Evolutionary conservation across 2,329 filamentous ascomycete species (phyloP), one percentile per base, ranked within the genome.

Genomic region (Colletotrichum phormii): DNA sequence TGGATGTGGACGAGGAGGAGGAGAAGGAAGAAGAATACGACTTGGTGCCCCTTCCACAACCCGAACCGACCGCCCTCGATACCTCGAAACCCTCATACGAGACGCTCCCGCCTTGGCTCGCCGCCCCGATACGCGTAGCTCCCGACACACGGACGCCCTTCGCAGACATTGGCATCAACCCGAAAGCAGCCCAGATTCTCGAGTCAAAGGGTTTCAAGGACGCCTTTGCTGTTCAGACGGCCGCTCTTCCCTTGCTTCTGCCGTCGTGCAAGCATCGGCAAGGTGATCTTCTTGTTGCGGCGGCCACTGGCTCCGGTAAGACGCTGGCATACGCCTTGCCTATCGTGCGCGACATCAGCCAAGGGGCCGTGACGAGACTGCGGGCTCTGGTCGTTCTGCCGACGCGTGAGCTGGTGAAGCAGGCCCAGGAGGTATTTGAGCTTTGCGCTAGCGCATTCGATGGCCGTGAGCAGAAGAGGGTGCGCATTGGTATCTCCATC

Each of bases 231-330:
- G 91, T 97, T 1, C 95, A 97, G 81, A 91, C 94, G 5, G 91
- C 92, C 1, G 88, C 97, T 0, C 87, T 99, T 31, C 95, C 96
- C 0, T 86, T 97, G 53, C 87, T 99, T 5, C 86, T 97, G 4
- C 91, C 90, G 26, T 89, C 88, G 0, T 87, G 89, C 54, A 86
- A 88, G 68, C 85, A 89, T 46, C 88, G 91, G 46, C 84, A 89
- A 1, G 93, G 94, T 5, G 97, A 99, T 80, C 83, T 99, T 5
- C 92, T 97, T 57, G 92, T 99, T 3, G 97, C 95, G 8, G 97
- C 97, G 0, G 94, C 96, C 1, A 99, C 97, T 0, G 97, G 97
- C 9, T 98, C 97, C 0, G 97, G 97, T 69, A 99, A 99, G 81
- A 99, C 97, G 0, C 82, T 99, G 18, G 93, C 96, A 0, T 99